phyloP scores from a whole-genome alignment of 805 yeast species.

The Pichia nakasei region DNA sequence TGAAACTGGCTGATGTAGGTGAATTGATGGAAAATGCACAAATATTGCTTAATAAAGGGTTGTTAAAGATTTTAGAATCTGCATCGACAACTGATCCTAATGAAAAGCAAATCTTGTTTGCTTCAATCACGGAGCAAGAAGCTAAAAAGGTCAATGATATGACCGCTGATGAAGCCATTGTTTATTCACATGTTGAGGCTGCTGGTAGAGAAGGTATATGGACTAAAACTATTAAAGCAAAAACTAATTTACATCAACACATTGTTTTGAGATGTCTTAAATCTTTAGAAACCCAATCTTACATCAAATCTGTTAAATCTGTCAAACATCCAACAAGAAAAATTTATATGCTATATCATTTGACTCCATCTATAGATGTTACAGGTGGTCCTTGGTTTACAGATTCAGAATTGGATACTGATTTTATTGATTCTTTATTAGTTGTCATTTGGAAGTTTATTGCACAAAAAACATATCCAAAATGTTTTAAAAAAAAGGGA shows the following conservation, averaged over 20 bases:
- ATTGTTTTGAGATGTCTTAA: constrained; percentile 81
- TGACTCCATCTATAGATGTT: constrained; percentile 91
- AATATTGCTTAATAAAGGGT: constrained; percentile 37
- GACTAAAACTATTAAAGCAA: constrained; percentile 85
- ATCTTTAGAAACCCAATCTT: constrained; percentile 67
- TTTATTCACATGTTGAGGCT: constrained; percentile 85
- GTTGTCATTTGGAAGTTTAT: constrained; percentile 85
- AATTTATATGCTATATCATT: constrained; percentile 87
- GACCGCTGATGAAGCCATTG: constrained; percentile 83
- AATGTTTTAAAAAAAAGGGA: constrained; percentile 43
- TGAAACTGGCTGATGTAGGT: constrained; percentile 33
- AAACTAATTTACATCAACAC: constrained; percentile 84
- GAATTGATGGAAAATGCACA: constrained; percentile 37
- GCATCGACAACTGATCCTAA: constrained; percentile 24
- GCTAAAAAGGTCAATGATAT: constrained; percentile 71
- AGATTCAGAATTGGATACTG: constrained; percentile 88
- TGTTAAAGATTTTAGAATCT: constrained; percentile 61
- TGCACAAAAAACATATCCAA: constrained; percentile 68
- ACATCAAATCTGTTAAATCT: constrained; percentile 81
- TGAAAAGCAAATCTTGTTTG: constrained; percentile 49
- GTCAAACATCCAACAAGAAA: constrained; percentile 90
- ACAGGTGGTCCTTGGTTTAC: constrained; percentile 99
- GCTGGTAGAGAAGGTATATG: constrained; percentile 93
- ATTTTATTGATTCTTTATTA: constrained; percentile 76
- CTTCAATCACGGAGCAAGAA: constrained; percentile 62